Percentiles rank a stretch among this genome's conserved stretches.
Evolutionary conservation across 768 basidiomycete genomes (phyloP).

Genomic region (Amanita rimosa): DNA sequence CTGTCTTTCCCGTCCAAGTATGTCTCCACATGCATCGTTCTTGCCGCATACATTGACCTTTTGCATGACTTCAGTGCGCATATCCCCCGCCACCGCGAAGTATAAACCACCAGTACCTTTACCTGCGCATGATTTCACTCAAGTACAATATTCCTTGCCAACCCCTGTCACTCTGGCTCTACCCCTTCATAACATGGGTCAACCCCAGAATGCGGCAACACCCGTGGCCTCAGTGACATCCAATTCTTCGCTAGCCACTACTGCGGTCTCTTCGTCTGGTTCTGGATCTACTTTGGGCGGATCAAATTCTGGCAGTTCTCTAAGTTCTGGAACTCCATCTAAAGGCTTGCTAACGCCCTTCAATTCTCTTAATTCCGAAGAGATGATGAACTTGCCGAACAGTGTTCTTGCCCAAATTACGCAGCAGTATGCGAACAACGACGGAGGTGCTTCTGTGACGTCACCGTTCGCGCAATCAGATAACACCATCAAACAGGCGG

Average conservation of each 20-base stretch:
- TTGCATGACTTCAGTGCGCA: slow-evolving; percentile 51
- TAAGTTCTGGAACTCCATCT: slow-evolving; percentile 41
- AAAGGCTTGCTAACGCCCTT: slow-evolving; percentile 40
- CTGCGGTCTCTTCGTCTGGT: slow-evolving; percentile 27
- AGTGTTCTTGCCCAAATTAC: slow-evolving; percentile 36
- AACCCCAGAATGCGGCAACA: slow-evolving; percentile 58
- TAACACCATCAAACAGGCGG: slow-evolving; percentile 19
- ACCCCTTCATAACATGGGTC: slow-evolving; percentile 31
- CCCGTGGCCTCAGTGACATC: slow-evolving; percentile 46
- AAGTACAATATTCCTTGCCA: slow-evolving; percentile 31
- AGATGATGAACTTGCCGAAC: slow-evolving; percentile 37
- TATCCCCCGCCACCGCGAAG: slow-evolving; percentile 83
- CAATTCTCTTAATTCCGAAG: slow-evolving; percentile 39
- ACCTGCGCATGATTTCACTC: slow-evolving; percentile 31
- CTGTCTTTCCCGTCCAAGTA: slow-evolving; percentile 82
- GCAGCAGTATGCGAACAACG: slow-evolving; percentile 33
- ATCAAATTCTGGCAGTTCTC: slow-evolving; percentile 38
- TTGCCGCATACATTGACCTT: slow-evolving; percentile 21
- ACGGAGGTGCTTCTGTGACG: slow-evolving; percentile 21
- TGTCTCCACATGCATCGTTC: slow-evolving; percentile 17
- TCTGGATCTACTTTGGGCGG: slow-evolving; percentile 39
- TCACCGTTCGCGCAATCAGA: slow-evolving; percentile 30
- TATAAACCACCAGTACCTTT: slow-evolving; percentile 50
- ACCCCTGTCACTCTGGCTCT: slow-evolving; percentile 34
- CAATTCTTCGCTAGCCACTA: slow-evolving; percentile 22